Evolutionary conservation across 2,329 filamentous ascomycete genomes (phyloP).

Genomic region (Neonectria coccinea): DNA sequence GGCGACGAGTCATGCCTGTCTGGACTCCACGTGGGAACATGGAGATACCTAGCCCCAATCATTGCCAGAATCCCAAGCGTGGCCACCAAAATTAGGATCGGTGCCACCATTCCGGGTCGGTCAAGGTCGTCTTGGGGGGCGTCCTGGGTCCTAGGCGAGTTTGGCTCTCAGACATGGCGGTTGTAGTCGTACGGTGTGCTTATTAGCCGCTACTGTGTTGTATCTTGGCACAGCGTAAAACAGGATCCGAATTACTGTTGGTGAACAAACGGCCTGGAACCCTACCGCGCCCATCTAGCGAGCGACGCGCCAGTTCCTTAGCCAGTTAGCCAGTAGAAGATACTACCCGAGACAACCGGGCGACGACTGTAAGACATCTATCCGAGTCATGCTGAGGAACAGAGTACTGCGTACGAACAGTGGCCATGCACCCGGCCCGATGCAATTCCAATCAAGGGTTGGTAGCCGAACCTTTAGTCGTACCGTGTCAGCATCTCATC

Average conservation of each 20-base stretch:
- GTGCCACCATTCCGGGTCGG: conserved; percentile 21
- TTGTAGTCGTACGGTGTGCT: background rate
- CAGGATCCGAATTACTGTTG: background rate
- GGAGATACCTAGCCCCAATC: conserved; percentile 19
- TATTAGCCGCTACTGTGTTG: background rate
- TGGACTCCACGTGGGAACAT: conserved; percentile 34
- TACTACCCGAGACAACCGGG: conserved; percentile 7
- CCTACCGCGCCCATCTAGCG: background rate
- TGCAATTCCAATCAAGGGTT: background rate
- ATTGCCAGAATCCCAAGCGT: conserved; percentile 3
- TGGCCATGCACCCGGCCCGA: background rate
- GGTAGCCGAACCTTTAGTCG: background rate
- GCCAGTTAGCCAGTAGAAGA: background rate
- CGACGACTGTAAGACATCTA: conserved; percentile 2
- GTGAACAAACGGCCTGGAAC: background rate
- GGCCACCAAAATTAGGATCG: conserved; percentile 23
- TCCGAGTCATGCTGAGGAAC: background rate
- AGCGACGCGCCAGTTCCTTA: background rate
- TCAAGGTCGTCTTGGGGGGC: conserved; percentile 1
- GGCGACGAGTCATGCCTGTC: conserved; percentile 35
- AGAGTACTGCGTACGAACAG: background rate
- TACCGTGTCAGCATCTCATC: background rate
- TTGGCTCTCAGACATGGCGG: conserved; percentile 8
- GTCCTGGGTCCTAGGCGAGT: background rate
- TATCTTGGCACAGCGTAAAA: conserved; percentile 9